phyloP scores from a whole-genome alignment of 306 rosid genomes.

The Quercus mongolica region DNA sequence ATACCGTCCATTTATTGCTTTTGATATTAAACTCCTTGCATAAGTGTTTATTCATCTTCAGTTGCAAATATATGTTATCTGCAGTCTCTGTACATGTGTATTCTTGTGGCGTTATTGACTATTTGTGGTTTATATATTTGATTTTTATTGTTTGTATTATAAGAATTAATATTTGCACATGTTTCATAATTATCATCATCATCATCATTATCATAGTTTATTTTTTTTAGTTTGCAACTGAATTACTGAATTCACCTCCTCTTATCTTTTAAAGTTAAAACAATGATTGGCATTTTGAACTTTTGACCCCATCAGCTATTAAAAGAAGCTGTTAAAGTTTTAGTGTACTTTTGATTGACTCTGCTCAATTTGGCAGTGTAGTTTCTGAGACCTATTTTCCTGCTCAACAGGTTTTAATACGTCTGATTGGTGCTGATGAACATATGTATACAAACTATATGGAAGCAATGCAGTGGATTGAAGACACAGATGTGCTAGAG shows the following conservation, averaged over 20 bases:
- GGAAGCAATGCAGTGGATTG: constrained; percentile 93
- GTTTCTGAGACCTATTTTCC: constrained; percentile 14
- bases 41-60: neutral
- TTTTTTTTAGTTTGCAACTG: neutral
- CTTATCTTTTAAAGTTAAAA: neutral
- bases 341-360: neutral
- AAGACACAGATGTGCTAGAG: constrained; percentile 83
- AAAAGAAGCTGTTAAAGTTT: constrained; percentile 1
- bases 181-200: neutral
- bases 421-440: constrained; percentile 96
- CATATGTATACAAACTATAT: constrained; percentile 75
- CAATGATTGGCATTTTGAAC: neutral
- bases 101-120: neutral
- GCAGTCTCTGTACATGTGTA: constrained; percentile 16
- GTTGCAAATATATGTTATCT: neutral
- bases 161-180: neutral
- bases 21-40: constrained; percentile 10
- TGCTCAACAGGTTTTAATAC: constrained; percentile 74
- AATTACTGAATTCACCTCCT: neutral
- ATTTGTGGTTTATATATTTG: neutral
- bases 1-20: constrained; percentile 20
- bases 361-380: neutral
- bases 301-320: neutral
- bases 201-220: too few species aligned
- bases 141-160: neutral